Evolutionary conservation across 2,329 filamentous ascomycete species (phyloP).

Genomic region (Huntiella bhutanensis): DNA sequence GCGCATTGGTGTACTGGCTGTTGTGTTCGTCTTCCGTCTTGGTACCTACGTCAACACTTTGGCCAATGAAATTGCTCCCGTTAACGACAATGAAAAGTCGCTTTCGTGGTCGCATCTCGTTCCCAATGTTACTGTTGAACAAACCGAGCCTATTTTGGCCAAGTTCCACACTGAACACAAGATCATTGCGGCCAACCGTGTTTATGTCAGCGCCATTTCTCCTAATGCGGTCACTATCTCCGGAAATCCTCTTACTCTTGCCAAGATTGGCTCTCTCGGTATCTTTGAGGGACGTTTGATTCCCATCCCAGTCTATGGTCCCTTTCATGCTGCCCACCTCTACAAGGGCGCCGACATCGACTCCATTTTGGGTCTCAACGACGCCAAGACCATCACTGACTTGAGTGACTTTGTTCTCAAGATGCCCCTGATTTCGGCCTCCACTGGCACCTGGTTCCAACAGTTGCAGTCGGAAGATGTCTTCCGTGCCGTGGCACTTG

Average conservation of each 20-base stretch:
- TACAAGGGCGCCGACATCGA: slow-evolving; percentile 26
- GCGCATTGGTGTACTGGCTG: slow-evolving; percentile 41
- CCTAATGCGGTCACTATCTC: slow-evolving; percentile 32
- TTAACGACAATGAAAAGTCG: slow-evolving; percentile 21
- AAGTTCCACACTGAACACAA: slow-evolving; percentile 35
- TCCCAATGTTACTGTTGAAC: slow-evolving; percentile 32
- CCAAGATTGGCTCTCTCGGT: slow-evolving; percentile 23
- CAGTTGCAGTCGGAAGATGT: slow-evolving; percentile 24
- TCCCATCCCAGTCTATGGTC: slow-evolving; percentile 34
- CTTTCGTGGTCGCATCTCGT: slow-evolving; percentile 51
- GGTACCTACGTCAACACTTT: slow-evolving; percentile 36
- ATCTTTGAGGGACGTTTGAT: slow-evolving; percentile 24
- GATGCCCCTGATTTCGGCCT: slow-evolving; percentile 32
- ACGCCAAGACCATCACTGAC: slow-evolving; percentile 20
- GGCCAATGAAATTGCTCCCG: slow-evolving; percentile 25
- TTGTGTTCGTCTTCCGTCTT: slow-evolving; percentile 46
- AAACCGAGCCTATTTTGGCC: slow-evolving; percentile 30
- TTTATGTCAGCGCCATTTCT: slow-evolving; percentile 35
- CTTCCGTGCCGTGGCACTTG: slow-evolving; percentile 25
- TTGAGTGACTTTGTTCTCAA: slow-evolving; percentile 25
- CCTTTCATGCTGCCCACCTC: slow-evolving; percentile 38
- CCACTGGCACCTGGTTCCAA: slow-evolving; percentile 25
- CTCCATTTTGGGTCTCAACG: slow-evolving; percentile 26
- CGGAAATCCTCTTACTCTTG: slow-evolving; percentile 31
- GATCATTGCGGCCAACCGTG: slow-evolving; percentile 25